Percentiles rank a stretch among this genome's conserved stretches.
These are phyloP conservation scores for Globisporangium abappressorium DNA, from an alignment of 352 stramenopile genomes.

Conservation along the genomic window DNA sequence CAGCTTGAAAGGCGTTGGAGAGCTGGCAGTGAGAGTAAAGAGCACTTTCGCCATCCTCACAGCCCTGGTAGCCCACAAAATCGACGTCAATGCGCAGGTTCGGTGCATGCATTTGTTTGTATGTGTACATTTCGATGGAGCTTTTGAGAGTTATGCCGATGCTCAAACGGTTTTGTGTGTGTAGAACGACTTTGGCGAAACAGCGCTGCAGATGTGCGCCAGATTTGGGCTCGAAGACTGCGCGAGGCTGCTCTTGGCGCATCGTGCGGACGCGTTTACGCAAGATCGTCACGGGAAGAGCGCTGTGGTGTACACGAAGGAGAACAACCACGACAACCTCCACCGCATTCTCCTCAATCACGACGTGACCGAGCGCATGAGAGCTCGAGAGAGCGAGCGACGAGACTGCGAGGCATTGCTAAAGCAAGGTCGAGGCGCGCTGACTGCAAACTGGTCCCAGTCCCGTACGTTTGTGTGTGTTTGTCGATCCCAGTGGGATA, in stretches of 20 bases:
- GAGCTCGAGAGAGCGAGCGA: slow-evolving; percentile 31
- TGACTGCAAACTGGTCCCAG: slow-evolving; percentile 51
- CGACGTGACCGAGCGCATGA: slow-evolving; percentile 36
- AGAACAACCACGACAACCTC: slow-evolving; percentile 31
- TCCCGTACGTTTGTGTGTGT: slow-evolving; percentile 30
- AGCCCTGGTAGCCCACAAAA: slow-evolving; percentile 28
- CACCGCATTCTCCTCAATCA: slow-evolving; percentile 43
- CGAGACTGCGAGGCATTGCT: slow-evolving; percentile 26
- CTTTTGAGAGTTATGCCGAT: no score
- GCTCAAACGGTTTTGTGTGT: not conserved
- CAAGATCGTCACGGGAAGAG: slow-evolving; percentile 40
- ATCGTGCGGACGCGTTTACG: slow-evolving; percentile 30
- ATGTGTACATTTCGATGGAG: no score
- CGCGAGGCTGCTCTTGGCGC: slow-evolving; percentile 46
- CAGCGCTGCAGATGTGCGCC: slow-evolving; percentile 50
- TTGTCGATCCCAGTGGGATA: not conserved
- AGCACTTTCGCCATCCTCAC: slow-evolving; percentile 39
- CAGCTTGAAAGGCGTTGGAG: slow-evolving; percentile 29
- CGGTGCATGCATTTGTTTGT: not conserved
- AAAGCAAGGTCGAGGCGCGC: slow-evolving; percentile 33
- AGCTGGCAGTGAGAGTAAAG: slow-evolving; percentile 31
- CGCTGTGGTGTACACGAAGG: slow-evolving; percentile 39
- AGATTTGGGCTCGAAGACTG: slow-evolving; percentile 52
- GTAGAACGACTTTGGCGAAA: slow-evolving; percentile 69
- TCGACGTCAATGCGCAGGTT: slow-evolving; percentile 60